Base-by-base conservation (phyloP, 2,329 filamentous ascomycete species). In the Zasmidium citrigriseum region DNA sequence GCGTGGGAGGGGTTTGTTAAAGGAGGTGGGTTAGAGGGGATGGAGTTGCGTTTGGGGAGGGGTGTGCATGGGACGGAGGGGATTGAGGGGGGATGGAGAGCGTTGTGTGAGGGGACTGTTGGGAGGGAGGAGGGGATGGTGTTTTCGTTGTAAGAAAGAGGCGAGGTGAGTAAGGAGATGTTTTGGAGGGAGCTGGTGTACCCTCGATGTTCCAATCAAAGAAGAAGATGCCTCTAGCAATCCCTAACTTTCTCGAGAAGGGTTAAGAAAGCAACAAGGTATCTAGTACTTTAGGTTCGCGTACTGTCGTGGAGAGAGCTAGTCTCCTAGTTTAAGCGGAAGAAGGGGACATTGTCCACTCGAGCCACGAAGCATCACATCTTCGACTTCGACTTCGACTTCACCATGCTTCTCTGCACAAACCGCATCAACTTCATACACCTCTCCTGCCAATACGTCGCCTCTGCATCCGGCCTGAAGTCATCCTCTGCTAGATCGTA, bases 401-500 rank as follows among this genome's bases (percentile, higher is more conserved):
- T 41, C 34, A 10, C 16, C 34, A 9, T n/a, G 12, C 18, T 16
- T n/a, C 34, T 16, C 34, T 41, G 34, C 34, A 41, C 34, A 16
- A 4, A 41, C 34, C 34, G 5, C 34, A 41, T 41, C 34, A 41
- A 16, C 34, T 16, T 41, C 34, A 41, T 16, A n/a, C 34, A 41
- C 18, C 34, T 7, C 14, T 16, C 14, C 14, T 41, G 34, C 34
- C 34, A 41, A 11, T 41, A 4, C 34, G 34, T 41, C 5, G 18
- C 34, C 34, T 41, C 34, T n/a, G 5, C 34, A 16, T n/a, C 34
- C 7, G 14, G 12, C 34, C 34, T 41, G 14, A 41, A 55, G 21
- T 66, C 61, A 52, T 67, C 66, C 18, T 57, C 27, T 7, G 52
- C 46, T 12, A 67, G n/a, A 48, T 68, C 67, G 23, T 61, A 24